phyloP scores from a whole-genome alignment of 2,329 filamentous ascomycete genomes.

The Ascochyta clinopodiicola region DNA sequence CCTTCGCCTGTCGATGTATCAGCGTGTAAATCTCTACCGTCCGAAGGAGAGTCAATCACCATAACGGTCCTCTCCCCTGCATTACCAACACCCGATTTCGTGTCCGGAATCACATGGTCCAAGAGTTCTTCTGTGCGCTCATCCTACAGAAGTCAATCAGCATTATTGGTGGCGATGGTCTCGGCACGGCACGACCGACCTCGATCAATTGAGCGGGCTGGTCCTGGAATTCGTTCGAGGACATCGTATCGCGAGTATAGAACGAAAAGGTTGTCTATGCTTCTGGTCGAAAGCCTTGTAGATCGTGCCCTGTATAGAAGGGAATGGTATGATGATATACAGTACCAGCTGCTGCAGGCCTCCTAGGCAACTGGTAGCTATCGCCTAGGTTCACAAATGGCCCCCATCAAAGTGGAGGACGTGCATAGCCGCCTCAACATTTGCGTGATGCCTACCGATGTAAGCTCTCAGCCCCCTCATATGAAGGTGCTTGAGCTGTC shows the following conservation, averaged over 20 bases:
- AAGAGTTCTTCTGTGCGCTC: constrained; percentile 16
- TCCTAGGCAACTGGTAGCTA: constrained; percentile 22
- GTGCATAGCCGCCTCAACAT: constrained; percentile 32
- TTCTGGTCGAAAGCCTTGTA: constrained; percentile 32
- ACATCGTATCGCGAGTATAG: constrained; percentile 26
- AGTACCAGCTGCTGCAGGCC: constrained; percentile 36
- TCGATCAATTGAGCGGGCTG: constrained; percentile 26
- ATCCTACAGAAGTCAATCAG: constrained; percentile 34
- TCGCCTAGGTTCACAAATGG: constrained; percentile 25
- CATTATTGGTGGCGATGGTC: constrained; percentile 21
- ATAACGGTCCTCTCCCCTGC: constrained; percentile 23
- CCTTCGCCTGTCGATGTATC: constrained; percentile 24
- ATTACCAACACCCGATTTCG: constrained; percentile 33
- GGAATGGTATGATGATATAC: constrained; percentile 34
- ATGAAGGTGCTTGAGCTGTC: background rate
- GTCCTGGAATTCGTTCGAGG: constrained; percentile 22
- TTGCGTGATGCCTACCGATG: background rate
- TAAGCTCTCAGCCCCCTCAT: background rate
- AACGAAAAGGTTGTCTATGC: background rate
- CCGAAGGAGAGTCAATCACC: constrained; percentile 16
- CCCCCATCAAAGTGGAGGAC: constrained; percentile 14
- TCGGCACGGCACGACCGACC: constrained; percentile 26
- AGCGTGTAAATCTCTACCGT: constrained; percentile 4
- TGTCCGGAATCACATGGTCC: constrained; percentile 23
- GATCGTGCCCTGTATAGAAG: constrained; percentile 20